Conservation (phyloP, 2,329 filamentous ascomycete genomes). For the Didymella arachidicola region DNA sequence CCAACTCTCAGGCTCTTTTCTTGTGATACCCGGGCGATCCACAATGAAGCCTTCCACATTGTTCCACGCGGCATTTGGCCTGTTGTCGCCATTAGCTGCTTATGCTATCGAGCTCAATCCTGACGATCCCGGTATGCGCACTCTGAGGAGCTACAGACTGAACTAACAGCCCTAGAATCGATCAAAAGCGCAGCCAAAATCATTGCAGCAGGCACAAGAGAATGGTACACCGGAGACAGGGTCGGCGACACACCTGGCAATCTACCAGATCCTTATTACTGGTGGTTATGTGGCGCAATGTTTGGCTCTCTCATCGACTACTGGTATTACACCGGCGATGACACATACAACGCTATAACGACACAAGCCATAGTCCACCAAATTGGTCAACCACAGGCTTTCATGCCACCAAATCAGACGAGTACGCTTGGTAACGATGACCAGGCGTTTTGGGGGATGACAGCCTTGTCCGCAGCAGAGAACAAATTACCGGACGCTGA, state of each 20-base stretch:
- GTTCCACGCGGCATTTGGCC: slow-evolving; percentile 24
- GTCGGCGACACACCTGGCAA: slow-evolving; percentile 67
- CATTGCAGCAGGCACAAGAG: slow-evolving; percentile 67
- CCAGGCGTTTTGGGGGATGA: slow-evolving; percentile 74
- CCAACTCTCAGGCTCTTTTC: neutral
- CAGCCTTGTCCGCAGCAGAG: slow-evolving; percentile 71
- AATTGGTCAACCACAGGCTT: slow-evolving; percentile 71
- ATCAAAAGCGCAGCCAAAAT: slow-evolving; percentile 68
- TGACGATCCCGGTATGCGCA: slow-evolving; percentile 29
- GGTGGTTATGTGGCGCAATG: slow-evolving; percentile 53
- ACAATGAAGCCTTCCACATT: slow-evolving; percentile 33
- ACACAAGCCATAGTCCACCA: slow-evolving; percentile 71
- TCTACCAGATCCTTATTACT: slow-evolving; percentile 53
- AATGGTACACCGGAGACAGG: slow-evolving; percentile 69
- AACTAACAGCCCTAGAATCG: slow-evolving; percentile 57
- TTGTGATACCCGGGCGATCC: slow-evolving; percentile 21
- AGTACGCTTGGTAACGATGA: slow-evolving; percentile 71
- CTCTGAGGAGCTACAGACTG: neutral
- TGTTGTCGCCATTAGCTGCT: slow-evolving; percentile 27
- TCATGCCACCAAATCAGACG: slow-evolving; percentile 77
- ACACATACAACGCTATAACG: slow-evolving; percentile 45
- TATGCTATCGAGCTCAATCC: slow-evolving; percentile 30
- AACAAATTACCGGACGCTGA: slow-evolving; percentile 64
- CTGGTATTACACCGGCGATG: slow-evolving; percentile 50
- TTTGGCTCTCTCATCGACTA: slow-evolving; percentile 48